phyloP scores from a whole-genome alignment of 2,329 filamentous ascomycete species.

The Stachybotrys chartarum region DNA sequence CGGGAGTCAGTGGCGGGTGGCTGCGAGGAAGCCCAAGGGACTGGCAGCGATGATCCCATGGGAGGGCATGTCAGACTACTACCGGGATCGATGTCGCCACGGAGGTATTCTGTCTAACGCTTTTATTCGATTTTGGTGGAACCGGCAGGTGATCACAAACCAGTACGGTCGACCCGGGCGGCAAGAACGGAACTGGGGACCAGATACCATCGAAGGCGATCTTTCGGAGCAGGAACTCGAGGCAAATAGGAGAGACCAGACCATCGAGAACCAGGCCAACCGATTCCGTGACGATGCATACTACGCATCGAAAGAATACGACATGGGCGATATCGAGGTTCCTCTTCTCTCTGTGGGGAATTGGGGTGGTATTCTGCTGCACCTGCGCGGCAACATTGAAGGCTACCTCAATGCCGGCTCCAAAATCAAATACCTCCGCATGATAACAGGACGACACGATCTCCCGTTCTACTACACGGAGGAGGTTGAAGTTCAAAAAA shows the following conservation, averaged over 20 bases:
- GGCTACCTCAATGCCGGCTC: too few species aligned
- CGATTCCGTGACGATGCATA: constrained; percentile 56
- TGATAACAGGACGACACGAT: too few species aligned
- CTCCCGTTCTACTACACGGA: too few species aligned
- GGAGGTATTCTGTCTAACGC: too few species aligned
- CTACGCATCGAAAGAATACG: constrained; percentile 59
- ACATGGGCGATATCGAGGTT: constrained; percentile 58
- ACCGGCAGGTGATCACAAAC: constrained; percentile 33
- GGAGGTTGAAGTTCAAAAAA: too few species aligned
- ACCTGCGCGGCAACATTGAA: constrained; percentile 41
- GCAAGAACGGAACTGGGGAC: constrained; percentile 43
- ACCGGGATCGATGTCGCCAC: too few species aligned
- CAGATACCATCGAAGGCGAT: constrained; percentile 52
- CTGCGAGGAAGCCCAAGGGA: too few species aligned
- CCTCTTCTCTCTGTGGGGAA: constrained; percentile 62
- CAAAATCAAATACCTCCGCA: too few species aligned
- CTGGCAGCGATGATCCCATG: too few species aligned
- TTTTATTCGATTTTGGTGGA: constrained; percentile 10
- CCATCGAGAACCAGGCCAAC: constrained; percentile 37
- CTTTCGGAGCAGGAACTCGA: constrained; percentile 43
- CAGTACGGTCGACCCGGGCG: constrained; percentile 56
- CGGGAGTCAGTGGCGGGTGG: too few species aligned
- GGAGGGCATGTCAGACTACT: too few species aligned
- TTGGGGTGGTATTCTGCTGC: constrained; percentile 64
- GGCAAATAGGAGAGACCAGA: constrained; percentile 41